Conservation (phyloP, 495 filamentous ascomycete species). For the Xylaria sp. region DNA sequence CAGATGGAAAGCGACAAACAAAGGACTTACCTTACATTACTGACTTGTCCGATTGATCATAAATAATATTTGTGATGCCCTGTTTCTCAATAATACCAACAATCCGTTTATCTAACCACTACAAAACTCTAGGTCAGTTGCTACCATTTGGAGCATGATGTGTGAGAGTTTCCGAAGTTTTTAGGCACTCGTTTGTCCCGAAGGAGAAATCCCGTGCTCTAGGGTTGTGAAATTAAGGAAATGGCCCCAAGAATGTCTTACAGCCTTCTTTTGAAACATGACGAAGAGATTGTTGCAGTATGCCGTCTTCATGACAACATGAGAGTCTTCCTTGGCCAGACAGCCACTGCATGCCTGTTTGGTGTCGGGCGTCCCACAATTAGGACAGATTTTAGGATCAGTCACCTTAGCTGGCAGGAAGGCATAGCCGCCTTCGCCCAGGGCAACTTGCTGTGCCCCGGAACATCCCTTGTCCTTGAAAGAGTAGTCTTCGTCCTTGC, state of each 20-base stretch:
- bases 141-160: no score
- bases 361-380: constrained; percentile 8
- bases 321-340: constrained; percentile 5
- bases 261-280: constrained; percentile 11
- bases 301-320: constrained; percentile 15
- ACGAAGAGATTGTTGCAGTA: constrained; percentile 18
- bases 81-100: constrained; percentile 9
- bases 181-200: no score
- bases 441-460: not conserved
- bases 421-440: not conserved
- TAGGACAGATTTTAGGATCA: constrained; percentile 13
- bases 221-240: no score
- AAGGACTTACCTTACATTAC: constrained; percentile 4
- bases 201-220: no score
- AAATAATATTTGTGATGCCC: not conserved
- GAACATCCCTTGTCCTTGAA: constrained; percentile 4
- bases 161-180: no score
- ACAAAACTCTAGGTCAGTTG: no score
- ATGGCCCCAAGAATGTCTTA: no score
- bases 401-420: constrained; percentile 13
- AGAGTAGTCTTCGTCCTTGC: constrained; percentile 14
- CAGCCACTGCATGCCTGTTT: constrained; percentile 10
- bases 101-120: not conserved
- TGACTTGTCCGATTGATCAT: not conserved
- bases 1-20: constrained; percentile 1